Conservation (phyloP, 306 rosid genomes). For the Cucumis cinereus region DNA sequence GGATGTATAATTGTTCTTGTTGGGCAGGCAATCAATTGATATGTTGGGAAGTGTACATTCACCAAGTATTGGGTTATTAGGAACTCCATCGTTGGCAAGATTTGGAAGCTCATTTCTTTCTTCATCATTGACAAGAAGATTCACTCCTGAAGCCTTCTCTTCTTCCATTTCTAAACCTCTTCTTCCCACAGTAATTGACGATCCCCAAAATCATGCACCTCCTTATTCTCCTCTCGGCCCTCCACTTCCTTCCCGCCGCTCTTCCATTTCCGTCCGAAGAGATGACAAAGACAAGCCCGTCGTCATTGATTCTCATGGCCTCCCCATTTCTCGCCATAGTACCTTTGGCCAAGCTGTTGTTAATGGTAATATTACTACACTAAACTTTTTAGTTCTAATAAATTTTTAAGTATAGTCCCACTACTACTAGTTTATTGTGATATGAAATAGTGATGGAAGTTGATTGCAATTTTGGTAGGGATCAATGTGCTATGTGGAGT, state of each 20-base stretch:
- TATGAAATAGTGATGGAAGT: neutral
- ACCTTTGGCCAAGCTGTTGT: slow-evolving; percentile 64
- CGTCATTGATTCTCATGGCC: slow-evolving; percentile 49
- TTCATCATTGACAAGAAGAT: slow-evolving; percentile 78
- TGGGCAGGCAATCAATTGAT: slow-evolving; percentile 86
- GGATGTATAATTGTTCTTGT: neutral
- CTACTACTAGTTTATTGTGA: no score
- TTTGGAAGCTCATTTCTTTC: slow-evolving; percentile 86
- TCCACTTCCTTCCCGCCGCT: slow-evolving; percentile 40
- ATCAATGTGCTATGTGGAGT: slow-evolving; percentile 92
- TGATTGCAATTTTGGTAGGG: slow-evolving; percentile 28
- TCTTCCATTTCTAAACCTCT: slow-evolving; percentile 49
- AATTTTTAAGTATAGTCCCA: no score
- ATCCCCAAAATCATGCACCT: slow-evolving; percentile 28
- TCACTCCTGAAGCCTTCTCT: slow-evolving; percentile 74
- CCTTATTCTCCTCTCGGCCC: slow-evolving; percentile 48
- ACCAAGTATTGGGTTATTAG: slow-evolving; percentile 75
- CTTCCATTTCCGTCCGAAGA: slow-evolving; percentile 22
- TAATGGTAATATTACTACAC: slow-evolving; percentile 36
- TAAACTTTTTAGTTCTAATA: no score
- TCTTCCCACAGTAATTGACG: slow-evolving; percentile 30
- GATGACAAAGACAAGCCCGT: slow-evolving; percentile 36
- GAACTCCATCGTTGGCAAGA: slow-evolving; percentile 67
- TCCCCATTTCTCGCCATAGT: slow-evolving; percentile 55
- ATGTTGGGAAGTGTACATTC: slow-evolving; percentile 85